These are phyloP conservation scores for Talaromyces nanjingensis DNA, from an alignment of 495 filamentous ascomycete genomes.

Conservation along the genomic window DNA sequence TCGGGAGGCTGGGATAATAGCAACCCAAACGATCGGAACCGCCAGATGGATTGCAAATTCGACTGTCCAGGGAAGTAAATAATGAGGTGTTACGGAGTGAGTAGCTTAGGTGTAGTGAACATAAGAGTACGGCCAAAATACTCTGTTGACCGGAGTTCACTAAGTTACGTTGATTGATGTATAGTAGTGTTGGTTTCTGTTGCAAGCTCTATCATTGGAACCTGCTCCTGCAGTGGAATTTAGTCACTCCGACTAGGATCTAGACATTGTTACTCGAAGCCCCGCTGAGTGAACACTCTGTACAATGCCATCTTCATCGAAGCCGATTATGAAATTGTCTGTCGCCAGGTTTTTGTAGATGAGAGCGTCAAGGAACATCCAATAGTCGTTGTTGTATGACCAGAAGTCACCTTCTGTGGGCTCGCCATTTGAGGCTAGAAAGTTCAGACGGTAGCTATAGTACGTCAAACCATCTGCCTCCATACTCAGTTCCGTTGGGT, in stretches of 20 bases:
- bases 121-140: too few species aligned
- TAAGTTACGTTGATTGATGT: too few species aligned
- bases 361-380: not conserved
- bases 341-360: not conserved
- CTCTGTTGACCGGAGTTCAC: too few species aligned
- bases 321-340: not conserved
- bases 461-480: not conserved
- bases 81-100: too few species aligned
- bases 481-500: not conserved
- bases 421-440: not conserved
- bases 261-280: not conserved
- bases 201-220: too few species aligned
- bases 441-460: slow-evolving; percentile 5
- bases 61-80: too few species aligned
- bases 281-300: not conserved
- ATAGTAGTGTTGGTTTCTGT: too few species aligned
- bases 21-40: too few species aligned
- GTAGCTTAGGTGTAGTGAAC: too few species aligned
- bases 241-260: not conserved
- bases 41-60: too few species aligned
- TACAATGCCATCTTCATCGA: not conserved
- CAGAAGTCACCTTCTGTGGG: not conserved
- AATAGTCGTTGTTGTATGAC: not conserved
- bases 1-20: too few species aligned
- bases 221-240: not conserved